Conservation (phyloP, 2,329 filamentous ascomycete species). For the Emydomyces testavorans region DNA sequence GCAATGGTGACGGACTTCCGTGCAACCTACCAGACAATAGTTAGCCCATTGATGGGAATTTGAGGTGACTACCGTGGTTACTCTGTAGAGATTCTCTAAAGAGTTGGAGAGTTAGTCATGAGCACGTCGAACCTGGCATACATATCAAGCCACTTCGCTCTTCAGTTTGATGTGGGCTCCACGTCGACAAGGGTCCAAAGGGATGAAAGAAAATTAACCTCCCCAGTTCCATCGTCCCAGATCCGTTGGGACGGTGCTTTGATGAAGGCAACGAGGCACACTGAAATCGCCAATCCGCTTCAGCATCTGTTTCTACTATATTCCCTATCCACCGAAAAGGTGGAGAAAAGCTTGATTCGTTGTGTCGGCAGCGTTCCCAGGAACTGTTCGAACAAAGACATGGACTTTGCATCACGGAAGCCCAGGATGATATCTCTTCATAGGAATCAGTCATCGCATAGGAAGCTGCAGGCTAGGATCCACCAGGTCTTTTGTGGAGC, state of each 20-base stretch:
- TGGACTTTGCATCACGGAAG: neutral
- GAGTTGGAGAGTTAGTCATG: too few relatives aligned
- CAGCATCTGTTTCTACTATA: neutral
- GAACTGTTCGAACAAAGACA: slow-evolving; percentile 1
- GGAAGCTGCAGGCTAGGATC: slow-evolving; percentile 2
- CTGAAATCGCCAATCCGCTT: neutral
- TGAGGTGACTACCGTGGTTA: neutral
- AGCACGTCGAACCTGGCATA: too few relatives aligned
- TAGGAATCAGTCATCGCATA: neutral
- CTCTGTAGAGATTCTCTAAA: neutral
- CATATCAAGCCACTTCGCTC: neutral
- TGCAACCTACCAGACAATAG: neutral
- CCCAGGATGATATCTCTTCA: neutral
- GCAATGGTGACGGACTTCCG: slow-evolving; percentile 9
- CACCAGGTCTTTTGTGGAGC: slow-evolving; percentile 2
- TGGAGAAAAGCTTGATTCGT: slow-evolving; percentile 8
- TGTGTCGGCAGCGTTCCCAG: slow-evolving; percentile 1
- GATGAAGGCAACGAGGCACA: neutral
- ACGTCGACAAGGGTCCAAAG: slow-evolving; percentile 3
- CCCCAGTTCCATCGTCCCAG: neutral
- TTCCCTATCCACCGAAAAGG: neutral
- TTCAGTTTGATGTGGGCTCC: neutral
- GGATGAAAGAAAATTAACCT: neutral
- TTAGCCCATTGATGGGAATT: neutral
- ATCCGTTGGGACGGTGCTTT: neutral